phyloP scores from a whole-genome alignment of 108 stramenopile genomes.

The Cyclostephanos tholiformis region DNA sequence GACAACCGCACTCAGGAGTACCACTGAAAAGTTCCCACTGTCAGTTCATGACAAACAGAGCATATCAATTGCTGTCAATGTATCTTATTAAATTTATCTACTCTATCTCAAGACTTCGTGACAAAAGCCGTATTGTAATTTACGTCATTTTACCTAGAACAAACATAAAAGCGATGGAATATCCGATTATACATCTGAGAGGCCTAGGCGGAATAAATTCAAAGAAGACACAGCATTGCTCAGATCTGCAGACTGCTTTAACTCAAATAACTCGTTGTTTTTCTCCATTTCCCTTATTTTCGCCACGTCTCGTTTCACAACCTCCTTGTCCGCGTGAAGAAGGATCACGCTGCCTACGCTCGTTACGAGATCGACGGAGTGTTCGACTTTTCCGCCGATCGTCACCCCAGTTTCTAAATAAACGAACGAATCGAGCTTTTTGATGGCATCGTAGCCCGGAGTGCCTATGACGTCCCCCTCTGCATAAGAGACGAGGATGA shows the following conservation, averaged over 20 bases:
- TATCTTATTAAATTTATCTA: too few species aligned
- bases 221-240: slow-evolving; percentile 22
- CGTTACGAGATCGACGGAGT: slow-evolving; percentile 86
- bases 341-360: slow-evolving; percentile 86
- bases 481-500: slow-evolving; percentile 77
- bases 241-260: slow-evolving; percentile 8
- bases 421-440: slow-evolving; percentile 71
- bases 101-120: too few species aligned
- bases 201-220: slow-evolving; percentile 20
- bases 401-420: slow-evolving; percentile 82
- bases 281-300: slow-evolving; percentile 80
- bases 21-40: too few species aligned
- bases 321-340: slow-evolving; percentile 68
- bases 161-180: not conserved
- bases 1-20: too few species aligned
- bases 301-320: slow-evolving; percentile 64
- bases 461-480: slow-evolving; percentile 72
- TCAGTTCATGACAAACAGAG: too few species aligned
- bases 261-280: slow-evolving; percentile 70
- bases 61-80: too few species aligned
- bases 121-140: too few species aligned
- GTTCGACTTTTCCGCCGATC: slow-evolving; percentile 72
- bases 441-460: slow-evolving; percentile 85
- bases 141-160: too few species aligned
- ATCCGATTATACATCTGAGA: not conserved